Base-by-base conservation (phyloP, 768 basidiomycete species). In the Xerocomellus intermedius region DNA sequence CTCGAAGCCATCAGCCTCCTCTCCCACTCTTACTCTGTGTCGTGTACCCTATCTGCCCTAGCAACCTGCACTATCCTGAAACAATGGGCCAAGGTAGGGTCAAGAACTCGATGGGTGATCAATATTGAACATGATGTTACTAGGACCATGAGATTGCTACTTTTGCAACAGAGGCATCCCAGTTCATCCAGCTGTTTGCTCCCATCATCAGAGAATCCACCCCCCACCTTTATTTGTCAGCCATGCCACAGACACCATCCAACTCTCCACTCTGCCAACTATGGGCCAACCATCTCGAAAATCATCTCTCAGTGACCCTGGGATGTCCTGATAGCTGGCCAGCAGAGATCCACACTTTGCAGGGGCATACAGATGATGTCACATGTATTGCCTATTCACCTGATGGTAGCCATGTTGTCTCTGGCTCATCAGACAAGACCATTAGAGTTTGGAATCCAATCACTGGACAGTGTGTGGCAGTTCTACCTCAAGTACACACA, bases 211-310 rank as follows among this genome's bases (percentile, higher is more conserved):
- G 61, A 38, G 56, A 59, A 26, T 73, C 73, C 43, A 64, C 68
- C 17, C 70, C 74, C 8, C 74, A 77, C 39, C 68, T 77, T 8
- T 77, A 77, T 54, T 16, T 77, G 6, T 76, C 75, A 30, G 75
- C 72, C 19, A 56, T 77, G 35, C 66, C 74, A 9, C 73, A 73
- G 37, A 56, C 65, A 12, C 73, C 75, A 2, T 52, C 37, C 2
- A 55, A 59, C 28, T 71, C 68, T 26, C 37, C 50, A 9, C 56
- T 76, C 3, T 65, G 35, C 41, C 58, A 36, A 52, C 60, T 42
- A 57, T 70, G 33, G 69, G 68, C 8, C 17, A 38, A 32, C 52
- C 60, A 63, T 61, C 57, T 58, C 17, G 24, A 63, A 41, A 50
- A 53, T 14, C 35, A 57, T 64, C 44, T 60, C 30, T 53, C 28